These are phyloP conservation scores for Solanum pinnatisectum DNA, from an alignment of 257 asterid species.

Conservation along the genomic window DNA sequence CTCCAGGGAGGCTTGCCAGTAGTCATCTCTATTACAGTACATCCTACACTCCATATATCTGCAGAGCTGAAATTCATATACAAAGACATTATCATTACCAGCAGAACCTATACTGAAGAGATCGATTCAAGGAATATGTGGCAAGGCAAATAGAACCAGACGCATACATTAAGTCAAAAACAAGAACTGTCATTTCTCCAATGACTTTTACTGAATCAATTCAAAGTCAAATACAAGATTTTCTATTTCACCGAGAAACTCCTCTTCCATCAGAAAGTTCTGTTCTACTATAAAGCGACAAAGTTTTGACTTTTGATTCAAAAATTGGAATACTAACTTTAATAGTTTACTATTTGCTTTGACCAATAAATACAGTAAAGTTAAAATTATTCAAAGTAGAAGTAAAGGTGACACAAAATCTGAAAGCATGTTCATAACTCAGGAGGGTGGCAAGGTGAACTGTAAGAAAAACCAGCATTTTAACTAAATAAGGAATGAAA, in stretches of 20 bases:
- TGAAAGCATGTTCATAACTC: not conserved
- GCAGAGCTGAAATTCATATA: constrained; percentile 57
- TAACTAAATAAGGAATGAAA: not conserved
- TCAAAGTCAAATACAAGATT: not conserved
- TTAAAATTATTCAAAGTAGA: not conserved
- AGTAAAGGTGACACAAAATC: not conserved
- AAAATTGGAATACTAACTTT: not conserved
- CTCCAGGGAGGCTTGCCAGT: constrained; percentile 99
- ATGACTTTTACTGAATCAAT: not conserved
- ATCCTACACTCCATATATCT: constrained; percentile 99
- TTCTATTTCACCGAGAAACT: not conserved
- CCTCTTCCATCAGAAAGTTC: not conserved
- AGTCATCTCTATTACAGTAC: constrained; percentile 99
- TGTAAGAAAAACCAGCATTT: not conserved
- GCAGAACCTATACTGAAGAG: not conserved
- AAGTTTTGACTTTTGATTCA: not conserved
- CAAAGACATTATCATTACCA: not conserved
- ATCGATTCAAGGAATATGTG: not conserved
- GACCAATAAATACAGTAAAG: not conserved
- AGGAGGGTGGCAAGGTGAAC: not conserved
- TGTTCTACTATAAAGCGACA: not conserved
- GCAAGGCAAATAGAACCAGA: not conserved
- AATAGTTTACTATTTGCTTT: not conserved
- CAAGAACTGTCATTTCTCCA: not conserved
- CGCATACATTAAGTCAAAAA: not conserved